Evolutionary conservation across 306 rosid genomes (phyloP), one percentile per base, ranked within the genome.

Genomic region (Rosa multiflora): DNA sequence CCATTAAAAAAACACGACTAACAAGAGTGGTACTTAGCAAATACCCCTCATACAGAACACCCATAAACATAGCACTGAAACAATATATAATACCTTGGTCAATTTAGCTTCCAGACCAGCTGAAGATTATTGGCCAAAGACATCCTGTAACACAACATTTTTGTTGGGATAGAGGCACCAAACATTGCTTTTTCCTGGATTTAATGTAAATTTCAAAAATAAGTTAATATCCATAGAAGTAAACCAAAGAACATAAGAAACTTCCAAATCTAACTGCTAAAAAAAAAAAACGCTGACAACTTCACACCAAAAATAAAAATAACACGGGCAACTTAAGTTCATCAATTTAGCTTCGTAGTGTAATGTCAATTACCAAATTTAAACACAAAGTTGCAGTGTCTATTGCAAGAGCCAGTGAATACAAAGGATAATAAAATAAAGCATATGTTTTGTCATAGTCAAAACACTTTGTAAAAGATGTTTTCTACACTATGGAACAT

Each of bases 101-200:
- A 29, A 78, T 18, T 86, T 32, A 59, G 48, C 43, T 76, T 78
- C 90, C 90, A 51, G 58, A 42, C 78, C 76, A 62, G 80, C 75
- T 26, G 83, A 78, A 42, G 77, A 82, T 71, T 83, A 91, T 81
- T 85, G 86, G 81, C 85, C 82, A 81, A 94, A 88, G 21, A 86
- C 98, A 70, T 85, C 87, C 82, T 86, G 83, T 62, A 86, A 71
- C 18, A 56, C 66, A 29, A 86, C 88, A 59, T 74, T 87, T 81
- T 88, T 94, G 88, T 94, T 94, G 70, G 98, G 98, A 88, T 92
- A 94, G 70, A 94, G 98, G 88, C 97, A 94, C 90, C 95, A 88
- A 74, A 92, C 92, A 18, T 87, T 92, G 70, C 77, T 73, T 83
- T 89, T 89, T 63, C 97, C 98, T 92, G 91, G 72, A 85, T 49